Evolutionary conservation across 139 green algal genomes (phyloP).

Genomic region (Coelastrella sp.): DNA sequence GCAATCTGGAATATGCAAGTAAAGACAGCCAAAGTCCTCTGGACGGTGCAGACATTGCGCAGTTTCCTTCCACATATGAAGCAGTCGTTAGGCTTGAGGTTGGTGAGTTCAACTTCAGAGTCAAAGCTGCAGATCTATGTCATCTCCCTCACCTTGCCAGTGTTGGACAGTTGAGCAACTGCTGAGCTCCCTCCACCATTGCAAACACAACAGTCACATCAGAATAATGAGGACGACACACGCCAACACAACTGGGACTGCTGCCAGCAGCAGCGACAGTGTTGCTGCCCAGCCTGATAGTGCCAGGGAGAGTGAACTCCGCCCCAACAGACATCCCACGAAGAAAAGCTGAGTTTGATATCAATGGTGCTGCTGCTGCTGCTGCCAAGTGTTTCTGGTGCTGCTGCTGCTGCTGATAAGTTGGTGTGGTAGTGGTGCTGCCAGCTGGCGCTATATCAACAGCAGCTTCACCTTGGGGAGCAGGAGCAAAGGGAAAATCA

Average conservation of each 20-base stretch:
- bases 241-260: background rate
- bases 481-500: no score
- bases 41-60: no score
- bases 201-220: constrained; percentile 11
- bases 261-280: background rate
- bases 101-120: background rate
- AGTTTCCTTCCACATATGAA: no score
- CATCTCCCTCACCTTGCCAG: background rate
- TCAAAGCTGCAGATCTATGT: background rate
- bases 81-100: no score
- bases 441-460: no score
- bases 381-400: background rate
- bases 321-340: background rate
- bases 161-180: background rate
- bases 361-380: background rate
- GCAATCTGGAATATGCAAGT: no score
- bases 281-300: background rate
- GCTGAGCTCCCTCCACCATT: background rate
- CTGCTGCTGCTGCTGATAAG: background rate
- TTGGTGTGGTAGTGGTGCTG: no score
- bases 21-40: no score
- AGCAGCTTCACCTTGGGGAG: no score
- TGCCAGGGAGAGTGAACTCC: background rate
- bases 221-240: background rate
- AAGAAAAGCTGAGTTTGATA: background rate